Evolutionary conservation across 2,329 filamentous ascomycete species (phyloP).

Genomic region (Talaromyces sp.): DNA sequence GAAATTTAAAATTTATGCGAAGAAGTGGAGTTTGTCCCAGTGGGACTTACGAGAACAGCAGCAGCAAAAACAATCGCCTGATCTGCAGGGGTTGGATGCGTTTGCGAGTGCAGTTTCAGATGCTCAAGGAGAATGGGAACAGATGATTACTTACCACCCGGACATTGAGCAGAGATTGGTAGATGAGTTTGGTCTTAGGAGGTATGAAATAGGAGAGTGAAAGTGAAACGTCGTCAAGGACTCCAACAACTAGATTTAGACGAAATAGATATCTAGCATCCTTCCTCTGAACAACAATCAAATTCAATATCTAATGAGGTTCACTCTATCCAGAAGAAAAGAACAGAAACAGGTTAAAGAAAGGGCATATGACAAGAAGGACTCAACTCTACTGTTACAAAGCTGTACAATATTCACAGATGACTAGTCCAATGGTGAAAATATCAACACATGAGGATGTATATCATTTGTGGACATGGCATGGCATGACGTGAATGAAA

Average conservation of each 20-base stretch:
- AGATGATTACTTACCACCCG: background rate
- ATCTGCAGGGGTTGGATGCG: background rate
- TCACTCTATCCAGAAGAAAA: background rate
- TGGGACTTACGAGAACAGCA: background rate
- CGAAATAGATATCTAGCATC: too few relatives aligned
- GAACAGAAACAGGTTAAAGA: background rate
- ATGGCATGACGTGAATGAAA: background rate
- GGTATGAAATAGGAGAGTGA: too few relatives aligned
- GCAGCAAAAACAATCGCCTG: background rate
- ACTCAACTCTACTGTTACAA: too few relatives aligned
- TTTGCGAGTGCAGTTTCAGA: background rate
- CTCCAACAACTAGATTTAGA: too few relatives aligned
- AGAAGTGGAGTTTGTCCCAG: background rate
- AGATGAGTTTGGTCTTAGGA: background rate
- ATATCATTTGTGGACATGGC: too few relatives aligned
- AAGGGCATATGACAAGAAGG: background rate
- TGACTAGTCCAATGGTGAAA: too few relatives aligned
- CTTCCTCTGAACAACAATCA: too few relatives aligned
- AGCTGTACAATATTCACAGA: too few relatives aligned
- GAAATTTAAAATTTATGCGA: too few relatives aligned
- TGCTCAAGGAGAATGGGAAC: background rate
- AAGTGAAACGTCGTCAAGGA: too few relatives aligned
- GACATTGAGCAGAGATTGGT: background rate
- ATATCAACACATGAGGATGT: too few relatives aligned
- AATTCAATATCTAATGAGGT: background rate